Base-by-base conservation (phyloP, 2,329 filamentous ascomycete genomes). In the Drechslera avenae region DNA sequence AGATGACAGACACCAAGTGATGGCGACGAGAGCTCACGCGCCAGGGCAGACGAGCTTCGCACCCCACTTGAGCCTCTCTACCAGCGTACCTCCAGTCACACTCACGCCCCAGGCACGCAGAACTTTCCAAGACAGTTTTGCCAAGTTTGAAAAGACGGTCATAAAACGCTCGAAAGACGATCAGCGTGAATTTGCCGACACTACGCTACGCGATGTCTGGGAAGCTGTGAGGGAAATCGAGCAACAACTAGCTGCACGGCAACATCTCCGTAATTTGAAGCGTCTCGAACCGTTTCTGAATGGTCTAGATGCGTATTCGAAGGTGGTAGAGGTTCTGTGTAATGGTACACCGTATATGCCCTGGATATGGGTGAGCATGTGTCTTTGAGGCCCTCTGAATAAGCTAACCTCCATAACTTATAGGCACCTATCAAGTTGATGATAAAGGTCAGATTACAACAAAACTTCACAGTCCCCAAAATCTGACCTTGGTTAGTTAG, bases 291-390 rank as follows among this genome's bases (percentile, higher is more conserved):
- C 76, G 0, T 63, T 81, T 0, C 72, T 81, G 21, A 49, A 50
- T 0, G 76, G 72, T 0, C 48, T 81, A 0, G 70, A 75, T 32
- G 67, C 76, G 28, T 65, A 0, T 17, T 40, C 44, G 28, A 47
- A 34, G 36, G 44, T 34, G 5, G 63, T 81, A 0, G 77, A 79
- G 2, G 63, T 75, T 1, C 48, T 79, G 0, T 81, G 78, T 51
- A 77, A 79, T 30, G 77, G 77, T 0, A 80, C 76, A 0, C 74
- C 73, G 0, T 81, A 70, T 49, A 36, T 81, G 1, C 66, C 75
- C 0, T 80, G 72, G 71, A 60, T 80, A 0, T 81, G 78, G 79
- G 21, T 23, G 9, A 23, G 21, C 21, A 7, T 23, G 5, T 23
- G 5, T 23, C 2, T 23, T 8, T 23, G 21, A 23, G 6, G 6